These are phyloP conservation scores for Ogataea polymorpha DNA, from an alignment of 805 yeast genomes.

Conservation along the genomic window DNA sequence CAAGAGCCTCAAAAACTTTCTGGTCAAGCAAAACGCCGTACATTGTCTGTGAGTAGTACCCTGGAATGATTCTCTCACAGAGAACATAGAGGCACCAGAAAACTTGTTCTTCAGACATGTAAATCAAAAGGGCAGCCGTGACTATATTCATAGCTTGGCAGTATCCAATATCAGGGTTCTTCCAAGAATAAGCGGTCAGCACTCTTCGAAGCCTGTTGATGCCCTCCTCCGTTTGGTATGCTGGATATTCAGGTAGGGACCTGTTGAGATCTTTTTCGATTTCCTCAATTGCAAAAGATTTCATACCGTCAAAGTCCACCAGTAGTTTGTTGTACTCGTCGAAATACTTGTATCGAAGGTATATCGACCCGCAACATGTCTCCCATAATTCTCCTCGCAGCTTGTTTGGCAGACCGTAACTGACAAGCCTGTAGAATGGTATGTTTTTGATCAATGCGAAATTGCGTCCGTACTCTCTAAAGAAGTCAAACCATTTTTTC, in stretches of 20 bases:
- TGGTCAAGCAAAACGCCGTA: constrained; percentile 95
- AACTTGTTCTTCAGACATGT: constrained; percentile 95
- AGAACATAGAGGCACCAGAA: constrained; percentile 84
- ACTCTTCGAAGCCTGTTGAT: constrained; percentile 82
- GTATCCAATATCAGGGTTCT: constrained; percentile 93
- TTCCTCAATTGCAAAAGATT: constrained; percentile 87
- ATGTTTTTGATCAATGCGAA: constrained; percentile 70
- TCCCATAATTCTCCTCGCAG: constrained; percentile 98
- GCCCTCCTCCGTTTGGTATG: constrained; percentile 85
- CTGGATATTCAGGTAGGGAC: constrained; percentile 93
- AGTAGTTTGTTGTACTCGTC: constrained; percentile 59
- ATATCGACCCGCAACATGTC: constrained; percentile 81
- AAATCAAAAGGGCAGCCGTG: constrained; percentile 71
- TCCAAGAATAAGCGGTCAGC: constrained; percentile 93
- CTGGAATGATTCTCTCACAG: constrained; percentile 87
- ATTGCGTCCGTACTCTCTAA: constrained; percentile 80
- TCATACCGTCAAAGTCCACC: constrained; percentile 56
- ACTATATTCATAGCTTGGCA: constrained; percentile 99
- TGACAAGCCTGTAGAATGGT: constrained; percentile 73
- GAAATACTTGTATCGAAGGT: constrained; percentile 58
- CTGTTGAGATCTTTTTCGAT: constrained; percentile 94
- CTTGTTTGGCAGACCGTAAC: constrained; percentile 93
- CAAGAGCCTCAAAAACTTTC: constrained; percentile 85
- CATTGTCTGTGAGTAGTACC: constrained; percentile 96
- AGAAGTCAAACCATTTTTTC: constrained; percentile 91